These are phyloP conservation scores for Mikania micrantha DNA, from an alignment of 129 eudicot genomes.

Conservation along the genomic window DNA sequence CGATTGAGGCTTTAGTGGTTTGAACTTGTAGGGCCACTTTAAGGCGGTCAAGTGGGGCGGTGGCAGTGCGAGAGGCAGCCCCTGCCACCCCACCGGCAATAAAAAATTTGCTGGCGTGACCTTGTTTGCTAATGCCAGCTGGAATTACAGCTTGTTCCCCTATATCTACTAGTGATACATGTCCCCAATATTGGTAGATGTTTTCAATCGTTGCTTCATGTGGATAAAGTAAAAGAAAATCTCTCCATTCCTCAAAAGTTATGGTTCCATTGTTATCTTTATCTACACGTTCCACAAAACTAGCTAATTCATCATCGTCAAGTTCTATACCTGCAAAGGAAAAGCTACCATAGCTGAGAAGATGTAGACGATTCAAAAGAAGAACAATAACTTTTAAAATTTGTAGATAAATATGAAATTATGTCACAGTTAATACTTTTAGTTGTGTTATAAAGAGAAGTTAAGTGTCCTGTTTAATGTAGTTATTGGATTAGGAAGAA, in stretches of 20 bases:
- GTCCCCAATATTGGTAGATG: constrained; percentile 88
- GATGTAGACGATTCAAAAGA: constrained; percentile 47
- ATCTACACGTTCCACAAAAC: constrained; percentile 90
- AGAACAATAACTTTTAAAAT: background rate
- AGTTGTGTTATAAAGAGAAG: background rate
- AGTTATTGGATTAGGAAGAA: background rate
- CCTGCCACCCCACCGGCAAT: constrained; percentile 98
- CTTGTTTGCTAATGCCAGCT: constrained; percentile 82
- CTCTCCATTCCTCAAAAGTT: constrained; percentile 97
- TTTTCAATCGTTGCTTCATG: constrained; percentile 91
- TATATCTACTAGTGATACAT: constrained; percentile 84
- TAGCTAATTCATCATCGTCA: constrained; percentile 84
- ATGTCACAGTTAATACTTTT: background rate
- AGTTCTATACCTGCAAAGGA: constrained; percentile 80
- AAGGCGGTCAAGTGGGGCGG: constrained; percentile 97
- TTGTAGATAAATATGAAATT: background rate
- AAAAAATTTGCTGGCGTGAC: constrained; percentile 68
- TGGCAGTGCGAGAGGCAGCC: constrained; percentile 89
- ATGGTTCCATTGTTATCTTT: constrained; percentile 91
- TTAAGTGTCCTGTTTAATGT: background rate
- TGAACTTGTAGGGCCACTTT: constrained; percentile 84
- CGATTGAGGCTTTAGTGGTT: constrained; percentile 54
- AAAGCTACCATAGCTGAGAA: constrained; percentile 80
- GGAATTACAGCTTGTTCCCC: constrained; percentile 97
- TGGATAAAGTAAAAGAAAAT: constrained; percentile 91